Evolutionary conservation across 2,329 filamentous ascomycete species (phyloP), one percentile per base, ranked within the genome.

Genomic region (Sporothrix luriei): DNA sequence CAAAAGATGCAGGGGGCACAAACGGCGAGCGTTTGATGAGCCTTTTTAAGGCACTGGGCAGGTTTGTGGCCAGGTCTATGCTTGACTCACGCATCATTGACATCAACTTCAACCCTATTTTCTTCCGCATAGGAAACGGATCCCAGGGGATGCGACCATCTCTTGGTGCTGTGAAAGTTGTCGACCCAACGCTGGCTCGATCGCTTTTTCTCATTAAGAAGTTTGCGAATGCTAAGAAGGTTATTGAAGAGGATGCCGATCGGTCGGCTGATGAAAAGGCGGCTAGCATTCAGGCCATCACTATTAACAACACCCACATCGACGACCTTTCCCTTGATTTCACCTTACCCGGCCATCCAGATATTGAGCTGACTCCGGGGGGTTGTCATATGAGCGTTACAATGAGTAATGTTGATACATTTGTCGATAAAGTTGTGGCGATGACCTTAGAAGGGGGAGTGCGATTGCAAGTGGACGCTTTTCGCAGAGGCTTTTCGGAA

Each of bases 61-160:
- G 97, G 77, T 99, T 99, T 78, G 94, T 98, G 62, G 95, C 96
- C 40, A 89, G 95, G 66, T 97, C 95, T 0, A 98, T 99, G 95
- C 90, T 99, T 68, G 95, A 99, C 78, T 97, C 94, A 0, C 88
- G 95, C 68, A 98, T 99, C 77, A 97, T 99, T 74, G 95, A 99
- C 76, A 89, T 99, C 74, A 95, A 94, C 69, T 95, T 99, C 81
- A 99, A 97, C 77, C 92, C 95, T 1, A 97, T 93, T 6, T 97
- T 99, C 82, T 99, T 99, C 88, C 92, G 94, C 70, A 91, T 97
- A 73, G 92, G 92, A 19, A 91, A 96, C 75, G 87, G 84, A 57
- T 85, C 87, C 1, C 79, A 81, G 4, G 84, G 84, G 0, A 89
- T 97, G 4, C 89, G 89, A 26, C 93, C 94, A 14, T 97, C 94